phyloP scores from a whole-genome alignment of 1,284 basidiomycete genomes.

The Salmacisia buchloeana region DNA sequence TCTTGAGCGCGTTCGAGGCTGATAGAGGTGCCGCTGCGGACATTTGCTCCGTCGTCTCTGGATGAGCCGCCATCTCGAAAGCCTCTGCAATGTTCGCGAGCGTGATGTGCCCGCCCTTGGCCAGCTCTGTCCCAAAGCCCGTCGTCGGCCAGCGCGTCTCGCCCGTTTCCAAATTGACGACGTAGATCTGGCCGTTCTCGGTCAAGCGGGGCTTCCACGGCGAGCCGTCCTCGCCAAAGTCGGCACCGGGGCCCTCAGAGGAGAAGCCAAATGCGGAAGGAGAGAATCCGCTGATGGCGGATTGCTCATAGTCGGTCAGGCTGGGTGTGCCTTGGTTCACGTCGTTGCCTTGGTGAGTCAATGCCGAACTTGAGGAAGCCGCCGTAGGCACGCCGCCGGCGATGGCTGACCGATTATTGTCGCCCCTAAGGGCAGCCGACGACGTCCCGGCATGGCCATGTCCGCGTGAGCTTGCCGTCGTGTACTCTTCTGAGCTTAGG shows the following conservation, averaged over 20 bases:
- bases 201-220: not conserved
- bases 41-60: not conserved
- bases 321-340: too few species aligned
- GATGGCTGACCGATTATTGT: too few species aligned
- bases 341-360: too few species aligned
- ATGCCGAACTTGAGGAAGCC: too few species aligned
- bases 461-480: slow-evolving; percentile 1
- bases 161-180: slow-evolving; percentile 7
- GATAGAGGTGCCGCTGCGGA: too few species aligned
- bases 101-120: not conserved
- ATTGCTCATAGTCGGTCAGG: too few species aligned
- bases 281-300: too few species aligned
- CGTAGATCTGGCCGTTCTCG: not conserved
- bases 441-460: not conserved
- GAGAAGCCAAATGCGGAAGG: too few species aligned
- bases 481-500: slow-evolving; percentile 7
- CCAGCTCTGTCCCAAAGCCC: not conserved
- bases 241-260: not conserved
- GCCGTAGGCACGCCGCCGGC: too few species aligned
- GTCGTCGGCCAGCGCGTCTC: not conserved
- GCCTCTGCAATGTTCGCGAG: not conserved
- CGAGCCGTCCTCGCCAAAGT: not conserved
- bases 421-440: too few species aligned
- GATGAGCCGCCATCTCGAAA: not conserved
- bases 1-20: not conserved